Evolutionary conservation across 2,329 filamentous ascomycete genomes (phyloP).

Genomic region (Pseudogymnoascus sp.): DNA sequence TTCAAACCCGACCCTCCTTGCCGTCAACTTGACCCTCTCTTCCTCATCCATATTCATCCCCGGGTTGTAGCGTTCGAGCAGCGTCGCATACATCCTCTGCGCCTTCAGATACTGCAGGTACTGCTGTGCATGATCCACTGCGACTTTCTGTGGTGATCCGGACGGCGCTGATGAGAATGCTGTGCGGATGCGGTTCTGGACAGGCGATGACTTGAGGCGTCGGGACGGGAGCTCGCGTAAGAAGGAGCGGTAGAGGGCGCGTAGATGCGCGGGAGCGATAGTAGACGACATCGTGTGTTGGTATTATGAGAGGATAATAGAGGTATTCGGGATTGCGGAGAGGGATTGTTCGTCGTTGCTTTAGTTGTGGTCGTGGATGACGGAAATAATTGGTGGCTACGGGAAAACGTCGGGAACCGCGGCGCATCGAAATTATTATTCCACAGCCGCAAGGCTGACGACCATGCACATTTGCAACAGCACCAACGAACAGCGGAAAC

Average conservation of each 20-base stretch:
- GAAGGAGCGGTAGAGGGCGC: slow-evolving; percentile 77
- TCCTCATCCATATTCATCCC: slow-evolving; percentile 80
- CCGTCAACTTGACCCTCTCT: slow-evolving; percentile 75
- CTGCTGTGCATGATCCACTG: slow-evolving; percentile 56
- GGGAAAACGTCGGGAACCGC: not conserved
- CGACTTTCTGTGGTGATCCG: slow-evolving; percentile 11
- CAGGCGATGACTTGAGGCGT: slow-evolving; percentile 48
- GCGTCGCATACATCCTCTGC: slow-evolving; percentile 72
- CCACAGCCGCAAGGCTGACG: not conserved
- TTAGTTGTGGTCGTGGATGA: not conserved
- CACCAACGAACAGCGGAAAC: not conserved
- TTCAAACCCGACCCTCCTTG: slow-evolving; percentile 83
- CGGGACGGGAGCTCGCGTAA: slow-evolving; percentile 81
- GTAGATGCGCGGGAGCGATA: slow-evolving; percentile 41
- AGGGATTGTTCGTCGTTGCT: not conserved
- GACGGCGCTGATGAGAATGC: slow-evolving; percentile 25
- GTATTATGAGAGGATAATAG: not conserved
- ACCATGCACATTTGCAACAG: not conserved
- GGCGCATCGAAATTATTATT: not conserved
- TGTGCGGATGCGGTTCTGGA: slow-evolving; percentile 61
- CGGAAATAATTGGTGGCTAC: not conserved
- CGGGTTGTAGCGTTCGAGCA: slow-evolving; percentile 89
- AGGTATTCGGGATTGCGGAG: not conserved
- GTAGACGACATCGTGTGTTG: not conserved
- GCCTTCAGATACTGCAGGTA: slow-evolving; percentile 70